Base-by-base conservation (phyloP, 1,139 yeast species). In the Nakaseomyces uthaithaninus region DNA sequence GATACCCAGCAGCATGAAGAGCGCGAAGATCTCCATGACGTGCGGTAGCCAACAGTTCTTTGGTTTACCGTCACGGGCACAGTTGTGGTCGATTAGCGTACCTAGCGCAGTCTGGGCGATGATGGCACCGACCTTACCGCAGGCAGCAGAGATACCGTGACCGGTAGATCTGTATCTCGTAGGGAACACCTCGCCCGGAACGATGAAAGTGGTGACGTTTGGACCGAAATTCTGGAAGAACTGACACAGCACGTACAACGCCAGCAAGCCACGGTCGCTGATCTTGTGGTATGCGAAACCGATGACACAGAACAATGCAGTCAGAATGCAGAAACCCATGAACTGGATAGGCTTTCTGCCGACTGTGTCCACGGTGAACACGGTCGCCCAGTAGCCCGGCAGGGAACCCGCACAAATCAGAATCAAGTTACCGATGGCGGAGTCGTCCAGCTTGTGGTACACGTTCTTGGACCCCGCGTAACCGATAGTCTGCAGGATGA, bases 101-200 rank as follows among this genome's bases (percentile, higher is more conserved):
- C 95, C 95, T 53, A 86, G 65, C 63, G 83, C 80, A 47, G 94
- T 81, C 68, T 87, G 93, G 28, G 97, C 97, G 67, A 91, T 76
- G 53, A 91, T 85, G 46, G 98, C 97, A 70, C 98, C 98, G 51
- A 84, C 71, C 69, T 91, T 91, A 74, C 98, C 98, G 39, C 77
- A 63, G 41, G 95, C 97, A 51, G 98, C 98, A 52, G 95, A 85
- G 49, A 91, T 69, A 73, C 98, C 98, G 63, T 91, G 98, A 42
- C 97, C 96, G 52, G 96, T 80, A 34, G 97, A 91, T 77, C 98
- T 85, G 70, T 87, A 86, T 68, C 94, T 77, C 38, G 98, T 91
- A 62, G 98, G 98, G 85, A 74, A 91, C 59, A 80, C 74, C 71
- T 91, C 98, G 65, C 97, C 98, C 38, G 98, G 97, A 55, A 86